phyloP scores from a whole-genome alignment of 164 flowering plant species.

The Litsea cubeba region DNA sequence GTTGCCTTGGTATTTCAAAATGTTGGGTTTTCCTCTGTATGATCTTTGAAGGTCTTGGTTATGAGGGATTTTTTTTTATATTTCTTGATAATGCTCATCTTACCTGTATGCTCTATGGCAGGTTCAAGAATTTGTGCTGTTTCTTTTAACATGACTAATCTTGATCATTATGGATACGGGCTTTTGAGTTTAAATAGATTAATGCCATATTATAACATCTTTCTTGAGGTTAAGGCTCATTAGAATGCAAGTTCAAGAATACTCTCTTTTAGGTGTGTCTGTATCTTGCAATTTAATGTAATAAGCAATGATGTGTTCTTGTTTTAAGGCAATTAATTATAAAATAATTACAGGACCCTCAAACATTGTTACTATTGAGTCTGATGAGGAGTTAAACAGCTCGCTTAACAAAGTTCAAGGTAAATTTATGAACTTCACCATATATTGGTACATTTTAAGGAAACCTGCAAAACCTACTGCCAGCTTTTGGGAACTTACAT shows the following conservation, averaged over 20 bases:
- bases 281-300: neutral
- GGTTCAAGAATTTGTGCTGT: too few species aligned
- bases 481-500: neutral
- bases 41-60: too few species aligned
- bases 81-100: too few species aligned
- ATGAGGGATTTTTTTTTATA: too few species aligned
- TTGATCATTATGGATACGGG: too few species aligned
- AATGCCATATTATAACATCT: too few species aligned
- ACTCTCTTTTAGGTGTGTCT: neutral
- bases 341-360: slow-evolving; percentile 31
- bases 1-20: too few species aligned
- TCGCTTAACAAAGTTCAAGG: slow-evolving; percentile 41
- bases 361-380: slow-evolving; percentile 34
- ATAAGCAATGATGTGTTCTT: neutral
- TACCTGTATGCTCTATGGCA: too few species aligned
- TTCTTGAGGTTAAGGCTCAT: neutral
- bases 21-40: too few species aligned
- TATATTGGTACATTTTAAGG: neutral
- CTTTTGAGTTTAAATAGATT: too few species aligned
- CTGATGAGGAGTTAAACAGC: slow-evolving; percentile 35
- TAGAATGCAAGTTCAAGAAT: neutral
- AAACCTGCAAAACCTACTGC: neutral
- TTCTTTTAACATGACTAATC: too few species aligned
- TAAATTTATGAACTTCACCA: slow-evolving; percentile 4
- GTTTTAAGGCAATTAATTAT: too few species aligned